Percentiles rank a stretch among this genome's conserved stretches.
Conservation (phyloP, 176 grass and related monocot species). For the Paspalum notatum region DNA sequence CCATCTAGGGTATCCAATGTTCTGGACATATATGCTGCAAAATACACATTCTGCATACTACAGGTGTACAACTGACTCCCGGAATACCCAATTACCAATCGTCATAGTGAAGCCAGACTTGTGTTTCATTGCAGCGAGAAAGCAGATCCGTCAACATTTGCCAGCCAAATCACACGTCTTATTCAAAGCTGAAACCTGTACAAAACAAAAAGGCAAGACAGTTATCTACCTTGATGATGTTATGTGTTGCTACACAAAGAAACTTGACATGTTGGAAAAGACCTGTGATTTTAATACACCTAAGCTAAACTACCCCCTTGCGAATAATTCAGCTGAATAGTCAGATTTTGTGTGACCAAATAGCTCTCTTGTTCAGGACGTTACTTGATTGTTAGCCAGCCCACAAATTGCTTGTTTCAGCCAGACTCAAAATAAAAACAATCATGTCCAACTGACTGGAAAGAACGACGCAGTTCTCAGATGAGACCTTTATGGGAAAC, state of each 20-base stretch:
- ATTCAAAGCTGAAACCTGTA: conserved; percentile 6
- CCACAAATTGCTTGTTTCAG: neutral
- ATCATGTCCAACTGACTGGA: neutral
- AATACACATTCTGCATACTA: neutral
- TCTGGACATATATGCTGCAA: no score
- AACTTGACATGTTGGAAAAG: neutral
- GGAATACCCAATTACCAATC: neutral
- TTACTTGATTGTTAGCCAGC: neutral
- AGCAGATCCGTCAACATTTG: neutral
- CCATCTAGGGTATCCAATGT: no score
- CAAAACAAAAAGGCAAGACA: neutral
- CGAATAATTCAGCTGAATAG: neutral
- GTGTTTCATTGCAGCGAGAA: neutral
- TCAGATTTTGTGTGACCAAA: neutral
- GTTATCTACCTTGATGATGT: neutral
- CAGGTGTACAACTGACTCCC: neutral
- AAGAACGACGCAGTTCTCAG: neutral
- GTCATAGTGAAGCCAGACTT: neutral
- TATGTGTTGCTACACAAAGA: neutral
- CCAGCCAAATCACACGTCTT: neutral
- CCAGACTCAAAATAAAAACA: neutral
- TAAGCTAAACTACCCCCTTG: neutral
- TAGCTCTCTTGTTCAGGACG: neutral
- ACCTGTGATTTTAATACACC: neutral
- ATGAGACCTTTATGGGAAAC: neutral